phyloP scores from a whole-genome alignment of 2,329 filamentous ascomycete genomes.

The Phyllosticta citriasiana region DNA sequence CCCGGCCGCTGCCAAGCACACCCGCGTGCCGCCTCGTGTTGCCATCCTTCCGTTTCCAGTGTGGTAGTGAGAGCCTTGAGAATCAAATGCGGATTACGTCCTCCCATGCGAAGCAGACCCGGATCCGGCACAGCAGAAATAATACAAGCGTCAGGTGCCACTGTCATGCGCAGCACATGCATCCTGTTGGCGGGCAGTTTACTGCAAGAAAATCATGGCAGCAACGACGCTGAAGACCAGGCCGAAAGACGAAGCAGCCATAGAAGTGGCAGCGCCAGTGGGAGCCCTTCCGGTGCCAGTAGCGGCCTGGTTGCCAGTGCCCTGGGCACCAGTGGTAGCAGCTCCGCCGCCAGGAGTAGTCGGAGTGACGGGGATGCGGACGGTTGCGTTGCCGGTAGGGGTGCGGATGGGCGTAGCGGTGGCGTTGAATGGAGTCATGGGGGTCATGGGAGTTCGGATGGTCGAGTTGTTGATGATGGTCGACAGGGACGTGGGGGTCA shows the following conservation, averaged over 20 bases:
- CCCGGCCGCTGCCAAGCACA: background rate
- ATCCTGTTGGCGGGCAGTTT: slow-evolving; percentile 12
- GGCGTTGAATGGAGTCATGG: slow-evolving; percentile 12
- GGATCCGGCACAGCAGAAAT: background rate
- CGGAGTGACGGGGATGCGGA: slow-evolving; percentile 19
- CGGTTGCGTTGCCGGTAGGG: slow-evolving; percentile 14
- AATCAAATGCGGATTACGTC: background rate
- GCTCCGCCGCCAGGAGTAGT: slow-evolving; percentile 16
- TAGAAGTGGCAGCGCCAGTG: slow-evolving; percentile 18
- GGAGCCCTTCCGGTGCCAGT: slow-evolving; percentile 14
- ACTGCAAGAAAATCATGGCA: slow-evolving; percentile 32
- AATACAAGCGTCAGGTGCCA: background rate
- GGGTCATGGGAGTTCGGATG: slow-evolving; percentile 21
- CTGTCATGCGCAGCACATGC: background rate
- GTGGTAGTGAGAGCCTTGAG: background rate
- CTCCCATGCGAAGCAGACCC: background rate
- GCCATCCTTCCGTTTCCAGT: background rate
- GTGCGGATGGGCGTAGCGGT: slow-evolving; percentile 10
- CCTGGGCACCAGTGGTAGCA: slow-evolving; percentile 14
- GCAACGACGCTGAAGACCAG: slow-evolving; percentile 32
- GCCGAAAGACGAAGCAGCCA: slow-evolving; percentile 27
- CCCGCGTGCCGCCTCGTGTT: background rate
- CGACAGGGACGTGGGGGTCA: slow-evolving; percentile 18
- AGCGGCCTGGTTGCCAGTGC: slow-evolving; percentile 11
- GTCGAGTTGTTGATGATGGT: slow-evolving; percentile 10